Base-by-base conservation (phyloP, 768 basidiomycete species). In the Russula vinacea region DNA sequence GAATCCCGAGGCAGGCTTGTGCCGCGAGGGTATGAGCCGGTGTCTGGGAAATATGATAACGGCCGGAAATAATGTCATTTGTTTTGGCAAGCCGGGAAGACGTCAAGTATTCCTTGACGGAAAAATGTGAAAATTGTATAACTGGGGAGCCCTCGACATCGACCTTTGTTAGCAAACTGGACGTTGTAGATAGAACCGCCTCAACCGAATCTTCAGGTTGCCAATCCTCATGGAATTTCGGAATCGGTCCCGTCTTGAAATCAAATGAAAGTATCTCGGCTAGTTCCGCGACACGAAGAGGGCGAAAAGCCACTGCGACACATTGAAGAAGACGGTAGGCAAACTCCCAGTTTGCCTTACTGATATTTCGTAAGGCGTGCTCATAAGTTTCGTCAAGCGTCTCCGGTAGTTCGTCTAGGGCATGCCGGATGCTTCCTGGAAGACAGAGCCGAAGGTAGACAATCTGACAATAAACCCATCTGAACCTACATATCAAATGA, bases 71-170 rank as follows among this genome's bases (percentile, higher is more conserved):
- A 24, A 10, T 17, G 32, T 58, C 47, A 5, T n/a, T 37, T 17
- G 33, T 24, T 17, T 37, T 13, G 22, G 57, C 45, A 26, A 58
- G 57, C 14, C 57, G 57, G 35, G 45, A 5, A 3, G 57, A 58
- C 14, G 24, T 58, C 47, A 58, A 26, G 57, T 17, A 58, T 5
- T 49, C 57, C 37, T 58, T 58, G 22, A 60, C 58, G 4, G 58
- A 59, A 40, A 40, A 59, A 24, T 59, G 58, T 9, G 58, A 50
- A 19, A 59, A 58, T 47, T 58, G 44, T 1, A 58, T 24, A 5
- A 58, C 44, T 9, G 19, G n/a, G n/a, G 19, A n/a, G n/a, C 44
- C 44, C 14, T 3, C 0, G 44, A n/a, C 6, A 6, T 44, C 10
- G 10, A 58, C 56, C 10, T 40, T 19, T 8, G 58, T 17, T 17